Evolutionary conservation across 805 yeast genomes (phyloP), one percentile per base, ranked within the genome.

Genomic region (Wickerhamiella hasegawae): DNA sequence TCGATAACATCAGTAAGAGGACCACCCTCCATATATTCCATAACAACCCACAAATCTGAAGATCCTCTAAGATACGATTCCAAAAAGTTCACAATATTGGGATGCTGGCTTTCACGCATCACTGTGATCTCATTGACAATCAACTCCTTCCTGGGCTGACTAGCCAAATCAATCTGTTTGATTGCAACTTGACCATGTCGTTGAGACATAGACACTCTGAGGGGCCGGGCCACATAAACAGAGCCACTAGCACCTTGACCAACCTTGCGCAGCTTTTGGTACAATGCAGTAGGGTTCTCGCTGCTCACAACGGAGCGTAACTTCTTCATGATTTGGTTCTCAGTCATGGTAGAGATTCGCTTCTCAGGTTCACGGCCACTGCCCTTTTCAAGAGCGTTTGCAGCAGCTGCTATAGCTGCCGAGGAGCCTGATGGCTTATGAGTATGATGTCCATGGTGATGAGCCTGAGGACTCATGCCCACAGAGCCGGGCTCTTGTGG

Each of bases 11-110:
- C 98, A 0, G 97, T 90, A 46, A 90, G 63, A 4, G 95, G 80
- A 1, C 99, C 99, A 36, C 98, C 98, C 60, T 92, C 96, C 99
- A 90, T 90, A 55, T 75, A 92, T 57, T 90, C 99, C 99, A 90
- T 90, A 22, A 92, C 80, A n/a, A 90, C 98, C 95, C 97, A 87
- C 40, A 90, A 63, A 50, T 90, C 96, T 16, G 39, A 36, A 14
- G 36, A 34, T 3, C 83, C 82, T 36, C 84, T 68, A 42, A 87
- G 60, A 51, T 82, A 92, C 0, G 94, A 74, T 51, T 87, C 94
- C 41, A 87, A 73, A 53, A 82, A 90, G 55, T 90, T 90, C 39
- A 90, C 98, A 57, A 90, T 90, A 53, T 90, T 90, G 33, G 73
- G 72, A 54, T 90, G 98, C 47, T 71, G 74, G 35, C 84, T 71